phyloP scores from a whole-genome alignment of 140 eudicot species.

The Flaveria floridana region DNA sequence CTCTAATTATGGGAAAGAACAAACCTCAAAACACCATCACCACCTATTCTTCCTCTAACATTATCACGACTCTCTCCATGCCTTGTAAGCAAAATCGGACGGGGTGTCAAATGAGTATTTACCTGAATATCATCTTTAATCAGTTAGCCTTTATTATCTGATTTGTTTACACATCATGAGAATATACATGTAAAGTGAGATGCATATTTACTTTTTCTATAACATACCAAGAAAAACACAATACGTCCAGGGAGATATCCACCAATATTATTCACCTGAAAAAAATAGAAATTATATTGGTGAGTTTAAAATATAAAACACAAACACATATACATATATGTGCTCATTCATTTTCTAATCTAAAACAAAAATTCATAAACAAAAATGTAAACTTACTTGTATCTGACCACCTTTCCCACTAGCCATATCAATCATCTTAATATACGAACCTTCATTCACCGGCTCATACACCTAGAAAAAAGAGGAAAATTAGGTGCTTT shows the following conservation, averaged over 20 bases:
- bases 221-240: constrained; percentile 92
- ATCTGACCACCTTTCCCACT: constrained; percentile 97
- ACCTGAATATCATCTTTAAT: constrained; percentile 52
- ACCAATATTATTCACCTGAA: constrained; percentile 92
- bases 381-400: constrained; percentile 51
- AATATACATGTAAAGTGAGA: neutral
- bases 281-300: neutral
- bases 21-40: constrained; percentile 88
- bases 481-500: neutral
- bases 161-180: neutral
- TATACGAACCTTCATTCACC: constrained; percentile 95
- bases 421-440: constrained; percentile 95
- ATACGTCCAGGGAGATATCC: constrained; percentile 98
- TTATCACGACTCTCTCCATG: constrained; percentile 92
- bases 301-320: constrained; percentile 3
- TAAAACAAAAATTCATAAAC: neutral
- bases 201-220: neutral
- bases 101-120: constrained; percentile 88
- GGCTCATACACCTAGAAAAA: constrained; percentile 80
- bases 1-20: constrained; percentile 5
- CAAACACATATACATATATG: neutral
- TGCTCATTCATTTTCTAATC: neutral
- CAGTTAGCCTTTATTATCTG: constrained; percentile 16
- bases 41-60: constrained; percentile 95
- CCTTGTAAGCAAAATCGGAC: constrained; percentile 90